These are phyloP conservation scores for Westerdykella aurantiaca DNA, from an alignment of 2,329 filamentous ascomycete genomes.

Conservation along the genomic window DNA sequence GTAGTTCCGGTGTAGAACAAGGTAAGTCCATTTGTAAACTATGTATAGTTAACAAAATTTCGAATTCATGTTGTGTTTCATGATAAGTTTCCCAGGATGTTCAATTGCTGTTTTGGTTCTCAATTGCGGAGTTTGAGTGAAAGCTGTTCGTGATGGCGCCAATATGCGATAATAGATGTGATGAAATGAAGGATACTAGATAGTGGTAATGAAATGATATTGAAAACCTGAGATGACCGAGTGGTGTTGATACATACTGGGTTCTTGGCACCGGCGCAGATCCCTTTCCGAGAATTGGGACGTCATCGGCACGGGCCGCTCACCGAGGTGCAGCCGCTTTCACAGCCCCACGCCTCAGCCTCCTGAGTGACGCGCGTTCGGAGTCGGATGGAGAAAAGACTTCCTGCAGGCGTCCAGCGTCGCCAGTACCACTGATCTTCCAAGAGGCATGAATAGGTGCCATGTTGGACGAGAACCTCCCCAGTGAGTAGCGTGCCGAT, in stretches of 20 bases:
- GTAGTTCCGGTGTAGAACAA: no score
- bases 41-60: no score
- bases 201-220: no score
- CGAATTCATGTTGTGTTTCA: no score
- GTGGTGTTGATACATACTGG: background rate
- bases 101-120: no score
- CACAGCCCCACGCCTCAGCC: background rate
- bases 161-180: no score
- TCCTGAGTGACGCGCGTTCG: background rate
- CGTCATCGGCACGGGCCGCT: background rate
- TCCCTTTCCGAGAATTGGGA: background rate
- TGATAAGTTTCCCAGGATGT: no score
- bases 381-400: background rate
- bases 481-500: constrained; percentile 50
- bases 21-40: no score
- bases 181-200: no score
- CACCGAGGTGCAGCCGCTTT: background rate
- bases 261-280: background rate
- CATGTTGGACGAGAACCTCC: constrained; percentile 89
- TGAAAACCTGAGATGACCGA: no score
- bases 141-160: no score
- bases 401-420: background rate
- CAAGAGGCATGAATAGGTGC: constrained; percentile 4
- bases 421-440: background rate
- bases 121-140: no score